Base-by-base conservation (phyloP, 257 asterid species). In the Scutellaria baicalensis region DNA sequence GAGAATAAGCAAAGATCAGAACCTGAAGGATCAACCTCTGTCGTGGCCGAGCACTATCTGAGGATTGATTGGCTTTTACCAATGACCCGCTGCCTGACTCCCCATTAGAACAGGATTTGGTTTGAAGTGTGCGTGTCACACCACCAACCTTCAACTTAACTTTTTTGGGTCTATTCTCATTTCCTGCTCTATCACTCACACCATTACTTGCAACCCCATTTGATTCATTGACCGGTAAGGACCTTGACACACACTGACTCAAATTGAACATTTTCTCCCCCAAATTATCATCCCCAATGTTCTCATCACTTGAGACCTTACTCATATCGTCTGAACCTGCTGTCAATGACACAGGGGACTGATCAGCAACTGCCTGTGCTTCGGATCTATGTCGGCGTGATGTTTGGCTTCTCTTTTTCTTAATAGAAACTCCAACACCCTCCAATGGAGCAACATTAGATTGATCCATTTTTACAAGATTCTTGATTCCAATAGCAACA, bases 101-200 rank as follows among this genome's bases (percentile, higher is more conserved):
- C 60, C 95, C 87, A 70, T 73, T 83, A 51, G 85, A 78, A 74
- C 70, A 72, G 69, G 90, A 64, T 75, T 90, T 90, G 49, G 96
- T 77, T 75, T 89, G 96, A 64, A 93, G 82, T 14, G 93, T 89
- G 58, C 89, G 89, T 0, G 85, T 86, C 42, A 91, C 86, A 56
- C 99, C 97, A 68, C 97, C 96, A 73, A 94, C 95, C 84, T 88
- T 94, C 80, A 94, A 79, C 80, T 84, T 91, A 77, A 89, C 88
- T 51, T 82, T 91, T 75, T 86, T 88, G n/a, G 74, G 76, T 74
- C 78, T 94, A 72, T 60, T 88, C 67, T 91, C 96, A 68, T 69
- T 86, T 57, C 84, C 95, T 45, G 77, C 60, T 59, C 85, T 79
- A 72, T 82, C 86, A 73, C 33, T 20, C 20, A 17, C 45, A 55